A percentile compares a stretch with the other conserved stretches of the same genome.
These are phyloP conservation scores for Cystobasidiaceae sp. DNA, from an alignment of 1,284 basidiomycete genomes.

Conservation along the genomic window DNA sequence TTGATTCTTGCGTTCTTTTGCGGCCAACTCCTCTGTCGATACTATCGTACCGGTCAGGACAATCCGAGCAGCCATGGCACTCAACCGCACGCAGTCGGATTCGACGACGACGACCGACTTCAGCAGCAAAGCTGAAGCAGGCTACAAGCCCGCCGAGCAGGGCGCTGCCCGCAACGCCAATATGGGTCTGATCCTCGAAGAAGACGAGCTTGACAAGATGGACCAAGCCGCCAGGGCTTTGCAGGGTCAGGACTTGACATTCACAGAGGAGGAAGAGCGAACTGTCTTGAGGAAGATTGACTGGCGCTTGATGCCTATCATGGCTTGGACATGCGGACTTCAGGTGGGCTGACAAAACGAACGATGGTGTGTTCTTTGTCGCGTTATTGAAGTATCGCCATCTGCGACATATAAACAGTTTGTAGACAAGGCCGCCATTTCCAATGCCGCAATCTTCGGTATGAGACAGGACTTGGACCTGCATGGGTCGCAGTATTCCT, in stretches of 20 bases:
- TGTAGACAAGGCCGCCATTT: constrained; percentile 38
- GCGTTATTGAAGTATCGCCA: neutral
- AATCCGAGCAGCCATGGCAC: neutral
- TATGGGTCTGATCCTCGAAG: neutral
- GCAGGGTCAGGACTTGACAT: constrained; percentile 37
- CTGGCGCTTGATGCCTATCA: constrained; percentile 39
- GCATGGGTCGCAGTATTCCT: constrained; percentile 38
- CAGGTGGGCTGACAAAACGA: constrained; percentile 43
- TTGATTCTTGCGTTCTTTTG: too few species aligned
- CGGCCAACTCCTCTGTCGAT: too few species aligned
- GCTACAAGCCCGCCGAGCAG: neutral
- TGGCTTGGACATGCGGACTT: constrained; percentile 35
- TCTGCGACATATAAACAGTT: constrained; percentile 27
- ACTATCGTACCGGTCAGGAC: too few species aligned
- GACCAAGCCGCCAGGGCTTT: neutral
- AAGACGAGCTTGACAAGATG: neutral
- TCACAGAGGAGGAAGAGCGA: constrained; percentile 33
- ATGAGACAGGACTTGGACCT: constrained; percentile 39
- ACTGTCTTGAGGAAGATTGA: constrained; percentile 40
- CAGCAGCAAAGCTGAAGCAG: neutral
- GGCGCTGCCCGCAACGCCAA: neutral
- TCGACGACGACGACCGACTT: neutral
- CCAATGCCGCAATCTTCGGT: constrained; percentile 42
- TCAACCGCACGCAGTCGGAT: neutral
- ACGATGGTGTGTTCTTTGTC: neutral